These are phyloP conservation scores for Bipolaris bicolor DNA, from an alignment of 2,329 filamentous ascomycete genomes.

Conservation along the genomic window DNA sequence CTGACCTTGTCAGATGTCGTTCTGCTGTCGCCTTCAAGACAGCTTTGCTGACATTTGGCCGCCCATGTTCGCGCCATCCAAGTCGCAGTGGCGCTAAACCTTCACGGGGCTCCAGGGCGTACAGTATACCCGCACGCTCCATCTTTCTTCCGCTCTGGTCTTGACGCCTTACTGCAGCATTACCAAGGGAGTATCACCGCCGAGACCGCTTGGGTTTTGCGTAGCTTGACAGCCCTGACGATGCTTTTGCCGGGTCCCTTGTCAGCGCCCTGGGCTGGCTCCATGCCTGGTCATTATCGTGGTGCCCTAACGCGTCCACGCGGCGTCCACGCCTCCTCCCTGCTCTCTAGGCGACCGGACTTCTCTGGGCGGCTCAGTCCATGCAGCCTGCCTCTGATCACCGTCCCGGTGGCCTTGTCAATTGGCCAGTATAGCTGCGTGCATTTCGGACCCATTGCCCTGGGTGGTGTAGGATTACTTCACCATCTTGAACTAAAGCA, in stretches of 20 bases:
- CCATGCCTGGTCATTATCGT: conserved; percentile 26
- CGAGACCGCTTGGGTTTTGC: conserved; percentile 2
- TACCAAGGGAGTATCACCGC: conserved; percentile 12
- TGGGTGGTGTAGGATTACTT: conserved; percentile 26
- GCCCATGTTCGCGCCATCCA: conserved; percentile 15
- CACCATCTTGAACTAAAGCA: conserved; percentile 21
- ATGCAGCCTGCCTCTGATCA: conserved; percentile 23
- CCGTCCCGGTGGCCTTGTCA: background rate
- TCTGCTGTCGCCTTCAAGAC: conserved; percentile 19
- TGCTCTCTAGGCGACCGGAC: conserved; percentile 13
- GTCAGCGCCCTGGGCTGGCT: conserved; percentile 10
- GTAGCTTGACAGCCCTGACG: conserved; percentile 2
- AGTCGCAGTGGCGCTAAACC: conserved; percentile 27
- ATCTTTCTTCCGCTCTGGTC: conserved; percentile 14
- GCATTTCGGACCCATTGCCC: conserved; percentile 17
- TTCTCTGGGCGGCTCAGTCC: conserved; percentile 20
- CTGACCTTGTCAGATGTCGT: conserved; percentile 11
- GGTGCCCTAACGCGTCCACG: conserved; percentile 31
- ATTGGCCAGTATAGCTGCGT: conserved; percentile 22
- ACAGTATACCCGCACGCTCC: conserved; percentile 12
- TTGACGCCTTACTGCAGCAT: conserved; percentile 19
- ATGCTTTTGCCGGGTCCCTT: conserved; percentile 21
- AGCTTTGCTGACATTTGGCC: conserved; percentile 17
- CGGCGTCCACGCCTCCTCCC: conserved; percentile 33
- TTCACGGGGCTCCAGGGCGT: conserved; percentile 21